Percentiles rank a stretch among this genome's conserved stretches.
These are phyloP conservation scores for Oryza glaberrima DNA, from an alignment of 176 grass and related monocot genomes.

Conservation along the genomic window DNA sequence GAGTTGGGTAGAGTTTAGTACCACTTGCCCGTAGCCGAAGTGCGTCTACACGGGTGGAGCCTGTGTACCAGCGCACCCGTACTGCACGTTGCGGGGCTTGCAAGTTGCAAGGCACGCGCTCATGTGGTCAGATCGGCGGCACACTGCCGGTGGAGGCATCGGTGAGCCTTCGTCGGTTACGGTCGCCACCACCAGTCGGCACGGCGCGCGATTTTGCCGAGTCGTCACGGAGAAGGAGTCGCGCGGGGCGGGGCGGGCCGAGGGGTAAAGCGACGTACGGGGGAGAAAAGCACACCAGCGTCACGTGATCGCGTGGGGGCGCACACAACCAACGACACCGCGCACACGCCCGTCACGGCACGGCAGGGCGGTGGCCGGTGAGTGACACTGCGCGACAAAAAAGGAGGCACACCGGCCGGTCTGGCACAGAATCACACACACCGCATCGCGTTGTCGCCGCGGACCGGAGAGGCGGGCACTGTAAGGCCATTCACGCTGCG, in stretches of 20 bases:
- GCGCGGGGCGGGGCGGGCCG: too few species aligned
- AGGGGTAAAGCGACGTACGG: neutral
- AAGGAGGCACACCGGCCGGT: neutral
- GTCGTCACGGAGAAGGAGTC: neutral
- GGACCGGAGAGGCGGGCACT: neutral
- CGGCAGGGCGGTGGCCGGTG: neutral
- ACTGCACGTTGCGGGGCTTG: neutral
- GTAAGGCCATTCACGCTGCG: neutral
- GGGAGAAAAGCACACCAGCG: neutral
- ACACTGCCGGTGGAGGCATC: neutral
- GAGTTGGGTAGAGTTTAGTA: neutral
- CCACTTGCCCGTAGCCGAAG: neutral
- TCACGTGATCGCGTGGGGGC: neutral
- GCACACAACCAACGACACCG: neutral
- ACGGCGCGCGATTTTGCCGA: neutral
- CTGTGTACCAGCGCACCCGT: too few species aligned
- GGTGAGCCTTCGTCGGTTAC: too few species aligned
- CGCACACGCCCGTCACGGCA: neutral
- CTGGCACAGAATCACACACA: neutral
- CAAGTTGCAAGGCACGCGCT: neutral
- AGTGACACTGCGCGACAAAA: neutral
- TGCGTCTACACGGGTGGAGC: neutral
- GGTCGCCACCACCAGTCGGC: too few species aligned
- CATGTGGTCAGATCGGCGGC: neutral
- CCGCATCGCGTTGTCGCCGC: slow-evolving; percentile 19